A percentile compares a stretch with the other conserved stretches of the same genome.
These are phyloP conservation scores for Penicillium crustosum DNA, from an alignment of 2,329 filamentous ascomycete genomes.

Conservation along the genomic window DNA sequence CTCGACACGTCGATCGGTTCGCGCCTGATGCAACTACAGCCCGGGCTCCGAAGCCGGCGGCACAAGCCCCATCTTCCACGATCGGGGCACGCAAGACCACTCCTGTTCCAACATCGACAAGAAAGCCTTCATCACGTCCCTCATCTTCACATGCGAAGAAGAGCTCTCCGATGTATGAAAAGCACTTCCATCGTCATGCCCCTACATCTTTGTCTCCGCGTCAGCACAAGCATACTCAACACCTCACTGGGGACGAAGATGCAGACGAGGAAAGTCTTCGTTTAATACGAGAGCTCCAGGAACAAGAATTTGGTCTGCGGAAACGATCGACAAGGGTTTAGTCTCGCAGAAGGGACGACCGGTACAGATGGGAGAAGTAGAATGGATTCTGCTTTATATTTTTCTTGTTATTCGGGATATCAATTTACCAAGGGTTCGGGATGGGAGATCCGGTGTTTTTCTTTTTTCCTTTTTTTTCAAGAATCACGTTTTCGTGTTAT, in stretches of 20 bases:
- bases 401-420: conserved; percentile 19
- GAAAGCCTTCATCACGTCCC: conserved; percentile 38
- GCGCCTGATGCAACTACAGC: conserved; percentile 34
- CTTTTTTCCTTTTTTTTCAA: background rate
- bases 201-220: conserved; percentile 29
- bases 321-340: conserved; percentile 31
- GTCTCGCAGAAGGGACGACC: background rate
- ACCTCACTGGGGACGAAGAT: conserved; percentile 31
- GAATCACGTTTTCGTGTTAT: conserved; percentile 3
- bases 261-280: conserved; percentile 46
- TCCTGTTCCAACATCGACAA: conserved; percentile 29
- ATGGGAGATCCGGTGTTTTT: conserved; percentile 20
- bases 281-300: conserved; percentile 47
- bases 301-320: conserved; percentile 47
- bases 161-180: conserved; percentile 41
- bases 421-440: conserved; percentile 16
- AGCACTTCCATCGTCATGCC: conserved; percentile 33
- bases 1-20: conserved; percentile 43
- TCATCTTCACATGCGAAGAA: conserved; percentile 42
- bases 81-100: conserved; percentile 26
- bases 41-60: conserved; percentile 28
- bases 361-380: conserved; percentile 4
- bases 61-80: conserved; percentile 21
- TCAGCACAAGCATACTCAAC: conserved; percentile 30
- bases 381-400: conserved; percentile 14